phyloP scores from a whole-genome alignment of 2,329 filamentous ascomycete species.

The Xylaria sp. region DNA sequence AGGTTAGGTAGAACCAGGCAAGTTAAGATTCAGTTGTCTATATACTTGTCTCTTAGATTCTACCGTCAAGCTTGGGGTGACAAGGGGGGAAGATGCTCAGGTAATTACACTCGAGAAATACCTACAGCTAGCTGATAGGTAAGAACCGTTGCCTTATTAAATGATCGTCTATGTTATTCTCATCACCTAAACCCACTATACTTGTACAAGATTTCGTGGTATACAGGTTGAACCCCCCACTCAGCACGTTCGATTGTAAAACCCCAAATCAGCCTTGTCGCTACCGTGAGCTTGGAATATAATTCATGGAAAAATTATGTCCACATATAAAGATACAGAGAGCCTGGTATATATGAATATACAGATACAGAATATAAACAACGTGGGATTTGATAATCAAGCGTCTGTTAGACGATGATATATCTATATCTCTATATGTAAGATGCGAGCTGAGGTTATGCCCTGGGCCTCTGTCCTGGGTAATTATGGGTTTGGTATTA shows the following conservation, averaged over 20 bases:
- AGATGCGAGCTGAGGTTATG: conserved; percentile 6
- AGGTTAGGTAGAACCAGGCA: background rate
- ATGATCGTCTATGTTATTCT: background rate
- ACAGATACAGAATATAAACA: background rate
- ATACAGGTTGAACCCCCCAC: background rate
- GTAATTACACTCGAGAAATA: no score
- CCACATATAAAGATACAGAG: background rate
- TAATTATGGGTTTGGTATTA: conserved; percentile 14
- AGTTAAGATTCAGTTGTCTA: background rate
- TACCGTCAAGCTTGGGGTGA: no score
- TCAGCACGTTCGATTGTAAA: background rate
- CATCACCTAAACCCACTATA: background rate
- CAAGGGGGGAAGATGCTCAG: no score
- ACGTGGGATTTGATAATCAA: background rate
- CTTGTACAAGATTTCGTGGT: background rate
- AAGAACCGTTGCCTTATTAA: background rate
- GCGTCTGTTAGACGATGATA: background rate
- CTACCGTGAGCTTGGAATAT: background rate
- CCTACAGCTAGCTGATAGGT: no score
- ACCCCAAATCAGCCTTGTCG: background rate
- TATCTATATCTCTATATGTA: background rate
- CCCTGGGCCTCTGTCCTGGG: conserved; percentile 8
- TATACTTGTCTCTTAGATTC: background rate
- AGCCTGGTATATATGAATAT: background rate
- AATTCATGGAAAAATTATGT: background rate